Percentiles rank a stretch among this genome's conserved stretches.
Evolutionary conservation across 257 asterid species (phyloP).

Genomic region (Paraleonurus japonicus): DNA sequence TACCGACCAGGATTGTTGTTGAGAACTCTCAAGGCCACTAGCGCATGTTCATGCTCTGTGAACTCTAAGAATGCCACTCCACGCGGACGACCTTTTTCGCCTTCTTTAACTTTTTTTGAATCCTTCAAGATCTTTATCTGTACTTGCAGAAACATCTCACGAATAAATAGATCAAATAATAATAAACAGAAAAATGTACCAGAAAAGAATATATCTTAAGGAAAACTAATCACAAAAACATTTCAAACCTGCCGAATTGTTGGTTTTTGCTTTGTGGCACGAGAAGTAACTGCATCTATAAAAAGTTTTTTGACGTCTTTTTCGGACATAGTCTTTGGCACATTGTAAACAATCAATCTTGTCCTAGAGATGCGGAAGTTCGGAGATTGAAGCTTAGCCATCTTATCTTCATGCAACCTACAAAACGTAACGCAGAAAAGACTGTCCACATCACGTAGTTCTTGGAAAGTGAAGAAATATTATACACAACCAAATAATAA

Average conservation of each 20-base stretch:
- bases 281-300: constrained; percentile 73
- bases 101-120: constrained; percentile 51
- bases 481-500: neutral
- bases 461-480: neutral
- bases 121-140: constrained; percentile 80
- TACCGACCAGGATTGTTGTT: constrained; percentile 85
- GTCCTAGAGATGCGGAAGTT: constrained; percentile 87
- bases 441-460: neutral
- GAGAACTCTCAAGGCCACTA: constrained; percentile 95
- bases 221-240: constrained; percentile 18
- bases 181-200: neutral
- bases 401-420: constrained; percentile 88
- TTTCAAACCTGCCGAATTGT: constrained; percentile 71
- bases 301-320: constrained; percentile 58
- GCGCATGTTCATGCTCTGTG: constrained; percentile 97
- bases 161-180: neutral
- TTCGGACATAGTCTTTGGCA: constrained; percentile 81
- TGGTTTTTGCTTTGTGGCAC: constrained; percentile 94
- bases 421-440: constrained; percentile 13
- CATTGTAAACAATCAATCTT: constrained; percentile 81
- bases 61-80: constrained; percentile 96
- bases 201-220: neutral
- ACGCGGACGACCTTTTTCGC: constrained; percentile 61
- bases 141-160: constrained; percentile 22
- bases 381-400: constrained; percentile 79